Evolutionary conservation across 768 basidiomycete species (phyloP), one percentile per base, ranked within the genome.

Genomic region (Tricholoma sp.): DNA sequence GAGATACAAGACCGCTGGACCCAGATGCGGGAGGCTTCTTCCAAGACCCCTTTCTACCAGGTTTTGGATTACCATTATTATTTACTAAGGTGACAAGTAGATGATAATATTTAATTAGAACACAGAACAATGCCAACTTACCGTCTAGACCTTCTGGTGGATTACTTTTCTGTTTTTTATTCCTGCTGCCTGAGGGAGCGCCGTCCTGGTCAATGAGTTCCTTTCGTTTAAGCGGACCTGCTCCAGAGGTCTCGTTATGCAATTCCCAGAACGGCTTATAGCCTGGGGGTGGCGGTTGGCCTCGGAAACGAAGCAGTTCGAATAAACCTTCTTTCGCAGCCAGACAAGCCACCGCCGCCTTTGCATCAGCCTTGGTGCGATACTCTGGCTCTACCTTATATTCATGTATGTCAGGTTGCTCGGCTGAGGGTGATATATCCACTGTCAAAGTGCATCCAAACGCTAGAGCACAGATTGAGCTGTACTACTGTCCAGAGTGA

Each of bases 341-440:
- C 2, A 68, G 67, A 53, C 73, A 74, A 1, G 77, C 70, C 10
- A 80, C 85, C 12, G 82, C 85, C 13, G 76, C 70, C 65, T 80
- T 86, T 5, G 87, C 87, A 58, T 89, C 87, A 13, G 72, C 72
- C 61, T 83, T 84, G 29, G 71, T 79, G 41, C 78, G 74, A 64
- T 85, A 87, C 56, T 81, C 75, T 8, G 71, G 65, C 6, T 76
- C 68, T 7, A 79, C 80, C 0, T 67, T 65, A 64, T 80, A 89
- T 52, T 66, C 67, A 32, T 73, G 74, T n/a, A 69, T 60, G 52
- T 79, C 72, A 1, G 70, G 72, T 18, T 68, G 48, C 13, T 61
- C 51, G 1, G 72, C 61, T 2, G 69, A 52, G 17, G 68, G 58
- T 4, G 71, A 74, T 13, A 83, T 61, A 37, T 74, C 69, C 31